Evolutionary conservation across 768 basidiomycete genomes (phyloP).

Genomic region (Panaeolus cyanescens): DNA sequence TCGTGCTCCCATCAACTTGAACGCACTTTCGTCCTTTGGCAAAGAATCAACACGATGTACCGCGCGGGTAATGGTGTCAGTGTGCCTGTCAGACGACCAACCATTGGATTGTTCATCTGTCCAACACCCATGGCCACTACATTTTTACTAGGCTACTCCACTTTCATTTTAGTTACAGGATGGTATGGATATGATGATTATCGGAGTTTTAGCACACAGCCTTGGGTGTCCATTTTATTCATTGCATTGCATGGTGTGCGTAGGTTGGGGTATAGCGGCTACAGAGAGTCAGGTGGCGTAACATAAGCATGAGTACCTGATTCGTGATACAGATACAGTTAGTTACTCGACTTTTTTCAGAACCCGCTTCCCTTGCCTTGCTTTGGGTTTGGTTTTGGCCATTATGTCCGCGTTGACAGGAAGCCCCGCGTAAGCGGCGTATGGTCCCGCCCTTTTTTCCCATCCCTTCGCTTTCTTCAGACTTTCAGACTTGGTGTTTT

Average conservation of each 20-base stretch:
- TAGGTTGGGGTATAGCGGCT: background rate
- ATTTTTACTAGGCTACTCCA: background rate
- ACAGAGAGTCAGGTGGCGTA: background rate
- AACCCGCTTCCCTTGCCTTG: no score
- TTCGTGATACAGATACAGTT: no score
- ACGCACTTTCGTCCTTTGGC: background rate
- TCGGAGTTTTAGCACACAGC: conserved; percentile 1
- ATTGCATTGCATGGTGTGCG: background rate
- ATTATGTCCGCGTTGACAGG: background rate
- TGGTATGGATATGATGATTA: no score
- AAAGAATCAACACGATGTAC: background rate
- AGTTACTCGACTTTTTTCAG: no score
- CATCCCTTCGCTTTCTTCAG: background rate
- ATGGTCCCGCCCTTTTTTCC: background rate
- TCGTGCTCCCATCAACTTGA: no score
- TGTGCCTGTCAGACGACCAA: background rate
- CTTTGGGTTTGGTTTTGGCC: background rate
- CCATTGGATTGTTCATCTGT: background rate
- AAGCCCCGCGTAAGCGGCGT: background rate
- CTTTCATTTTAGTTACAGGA: no score
- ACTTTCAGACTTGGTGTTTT: no score
- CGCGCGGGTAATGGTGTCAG: background rate
- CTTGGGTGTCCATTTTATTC: background rate
- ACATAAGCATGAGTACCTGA: background rate
- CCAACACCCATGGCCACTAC: background rate